A percentile compares a stretch with the other conserved stretches of the same genome.
These are phyloP conservation scores for Pseudozyma pruni DNA, from an alignment of 1,284 basidiomycete genomes.

Conservation along the genomic window DNA sequence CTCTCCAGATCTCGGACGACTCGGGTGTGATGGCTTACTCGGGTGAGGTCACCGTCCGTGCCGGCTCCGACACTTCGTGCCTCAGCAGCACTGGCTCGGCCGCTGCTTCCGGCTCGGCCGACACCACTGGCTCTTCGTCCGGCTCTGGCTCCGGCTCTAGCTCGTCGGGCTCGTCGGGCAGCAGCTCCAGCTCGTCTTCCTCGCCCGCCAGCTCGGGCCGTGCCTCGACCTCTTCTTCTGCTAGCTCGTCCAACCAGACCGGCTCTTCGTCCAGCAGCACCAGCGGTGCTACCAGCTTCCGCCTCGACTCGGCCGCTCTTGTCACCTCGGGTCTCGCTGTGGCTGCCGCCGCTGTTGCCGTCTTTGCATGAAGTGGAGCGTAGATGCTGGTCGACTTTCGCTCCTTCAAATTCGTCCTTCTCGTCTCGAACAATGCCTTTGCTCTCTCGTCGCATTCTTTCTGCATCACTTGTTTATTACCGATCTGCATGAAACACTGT, in stretches of 20 bases:
- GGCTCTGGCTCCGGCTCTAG: conserved; percentile 12
- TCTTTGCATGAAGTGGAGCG: conserved; percentile 26
- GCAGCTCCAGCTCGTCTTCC: conserved; percentile 6
- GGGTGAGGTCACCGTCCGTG: conserved; percentile 19
- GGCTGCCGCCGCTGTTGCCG: conserved; percentile 28
- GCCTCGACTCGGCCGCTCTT: conserved; percentile 23
- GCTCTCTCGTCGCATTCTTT: conserved; percentile 20
- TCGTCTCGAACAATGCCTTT: conserved; percentile 3
- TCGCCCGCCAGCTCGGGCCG: conserved; percentile 6
- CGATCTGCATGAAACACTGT: conserved; percentile 22
- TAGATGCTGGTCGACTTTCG: background rate
- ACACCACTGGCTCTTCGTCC: conserved; percentile 15
- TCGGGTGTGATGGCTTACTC: conserved; percentile 31
- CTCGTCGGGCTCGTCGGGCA: conserved; percentile 9
- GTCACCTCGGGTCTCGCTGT: conserved; percentile 31
- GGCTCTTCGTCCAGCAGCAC: conserved; percentile 4
- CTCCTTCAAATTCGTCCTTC: conserved; percentile 1
- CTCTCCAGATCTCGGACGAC: conserved; percentile 39
- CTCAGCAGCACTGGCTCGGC: conserved; percentile 14
- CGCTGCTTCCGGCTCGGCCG: conserved; percentile 18
- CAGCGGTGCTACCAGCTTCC: conserved; percentile 28
- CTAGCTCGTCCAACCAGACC: conserved; percentile 3
- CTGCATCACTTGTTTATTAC: conserved; percentile 27
- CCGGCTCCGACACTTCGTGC: conserved; percentile 35
- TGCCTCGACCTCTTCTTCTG: background rate